A percentile compares a stretch with the other conserved stretches of the same genome.
phyloP scores from a whole-genome alignment of 139 green algal species.

The Prasinococcaceae sp. region DNA sequence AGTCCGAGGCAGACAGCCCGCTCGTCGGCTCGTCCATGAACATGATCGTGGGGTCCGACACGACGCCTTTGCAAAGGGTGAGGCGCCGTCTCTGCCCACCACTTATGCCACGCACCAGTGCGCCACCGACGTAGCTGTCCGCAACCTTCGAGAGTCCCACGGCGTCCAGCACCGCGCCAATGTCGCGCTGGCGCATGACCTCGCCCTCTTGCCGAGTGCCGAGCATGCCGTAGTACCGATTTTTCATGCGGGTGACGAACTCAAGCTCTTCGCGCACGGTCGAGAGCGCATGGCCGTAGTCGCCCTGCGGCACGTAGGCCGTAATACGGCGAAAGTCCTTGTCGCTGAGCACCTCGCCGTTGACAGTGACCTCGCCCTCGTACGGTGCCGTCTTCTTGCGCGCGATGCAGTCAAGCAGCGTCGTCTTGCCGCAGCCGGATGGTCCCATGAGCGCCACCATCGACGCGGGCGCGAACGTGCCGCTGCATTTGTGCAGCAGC shows the following conservation, averaged over 20 bases:
- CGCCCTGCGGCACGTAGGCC: constrained; percentile 1
- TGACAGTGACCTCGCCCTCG: constrained; percentile 3
- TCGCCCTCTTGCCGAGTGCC: neutral
- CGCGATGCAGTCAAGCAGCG: constrained; percentile 25
- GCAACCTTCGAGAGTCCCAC: neutral
- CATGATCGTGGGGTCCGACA: constrained; percentile 30
- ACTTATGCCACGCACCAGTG: constrained; percentile 32
- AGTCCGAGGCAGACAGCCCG: constrained; percentile 27
- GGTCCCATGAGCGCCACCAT: constrained; percentile 1
- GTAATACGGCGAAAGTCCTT: neutral
- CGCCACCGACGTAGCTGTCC: constrained; percentile 34
- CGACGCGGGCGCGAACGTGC: neutral
- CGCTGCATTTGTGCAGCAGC: too few relatives aligned
- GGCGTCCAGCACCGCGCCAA: neutral
- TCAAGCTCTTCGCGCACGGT: too few relatives aligned
- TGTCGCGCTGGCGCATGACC: neutral
- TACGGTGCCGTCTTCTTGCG: neutral
- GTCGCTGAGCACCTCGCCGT: neutral
- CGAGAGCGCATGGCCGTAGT: constrained; percentile 8
- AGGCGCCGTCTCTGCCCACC: constrained; percentile 39
- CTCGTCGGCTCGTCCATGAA: constrained; percentile 41
- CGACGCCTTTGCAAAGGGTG: constrained; percentile 29
- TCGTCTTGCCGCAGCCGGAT: constrained; percentile 22
- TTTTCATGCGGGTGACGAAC: too few relatives aligned
- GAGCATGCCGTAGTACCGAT: too few relatives aligned